Conservation (phyloP, 371 early-diverging fungal genomes). For the Mycotypha africana region DNA sequence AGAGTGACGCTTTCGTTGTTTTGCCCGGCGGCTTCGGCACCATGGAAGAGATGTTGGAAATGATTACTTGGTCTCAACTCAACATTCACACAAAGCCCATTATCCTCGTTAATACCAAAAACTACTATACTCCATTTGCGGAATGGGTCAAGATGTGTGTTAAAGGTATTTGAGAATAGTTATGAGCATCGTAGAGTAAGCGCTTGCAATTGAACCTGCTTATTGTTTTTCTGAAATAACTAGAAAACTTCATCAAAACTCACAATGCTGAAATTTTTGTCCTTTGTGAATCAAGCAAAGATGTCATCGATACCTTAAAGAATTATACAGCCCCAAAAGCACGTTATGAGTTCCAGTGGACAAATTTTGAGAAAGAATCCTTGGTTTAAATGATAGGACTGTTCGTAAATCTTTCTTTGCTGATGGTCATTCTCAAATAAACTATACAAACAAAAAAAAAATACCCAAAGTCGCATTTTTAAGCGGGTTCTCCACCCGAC, state of each 20-base stretch:
- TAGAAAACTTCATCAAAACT: slow-evolving; percentile 55
- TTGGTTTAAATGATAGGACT: slow-evolving; percentile 8
- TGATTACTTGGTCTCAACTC: slow-evolving; percentile 79
- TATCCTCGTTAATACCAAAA: slow-evolving; percentile 67
- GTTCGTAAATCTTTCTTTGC: neutral
- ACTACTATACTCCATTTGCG: slow-evolving; percentile 65
- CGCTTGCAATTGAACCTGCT: no score
- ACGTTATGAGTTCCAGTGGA: slow-evolving; percentile 56
- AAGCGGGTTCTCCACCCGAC: no score
- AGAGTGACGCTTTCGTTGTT: slow-evolving; percentile 73
- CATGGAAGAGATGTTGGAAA: slow-evolving; percentile 83
- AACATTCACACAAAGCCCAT: slow-evolving; percentile 76
- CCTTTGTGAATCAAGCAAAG: slow-evolving; percentile 53
- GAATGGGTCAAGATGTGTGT: slow-evolving; percentile 58
- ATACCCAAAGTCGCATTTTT: no score
- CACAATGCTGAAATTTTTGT: slow-evolving; percentile 47
- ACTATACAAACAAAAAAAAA: no score
- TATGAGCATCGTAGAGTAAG: no score
- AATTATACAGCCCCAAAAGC: slow-evolving; percentile 48
- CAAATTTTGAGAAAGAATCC: slow-evolving; percentile 12
- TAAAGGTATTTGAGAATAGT: slow-evolving; percentile 26
- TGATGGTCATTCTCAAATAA: no score
- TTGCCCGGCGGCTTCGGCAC: slow-evolving; percentile 88
- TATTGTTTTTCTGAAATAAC: no score
- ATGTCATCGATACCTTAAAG: slow-evolving; percentile 54